Percentiles rank a stretch among this genome's conserved stretches.
Conservation (phyloP, 495 filamentous ascomycete genomes). For the Immersiella caudata region DNA sequence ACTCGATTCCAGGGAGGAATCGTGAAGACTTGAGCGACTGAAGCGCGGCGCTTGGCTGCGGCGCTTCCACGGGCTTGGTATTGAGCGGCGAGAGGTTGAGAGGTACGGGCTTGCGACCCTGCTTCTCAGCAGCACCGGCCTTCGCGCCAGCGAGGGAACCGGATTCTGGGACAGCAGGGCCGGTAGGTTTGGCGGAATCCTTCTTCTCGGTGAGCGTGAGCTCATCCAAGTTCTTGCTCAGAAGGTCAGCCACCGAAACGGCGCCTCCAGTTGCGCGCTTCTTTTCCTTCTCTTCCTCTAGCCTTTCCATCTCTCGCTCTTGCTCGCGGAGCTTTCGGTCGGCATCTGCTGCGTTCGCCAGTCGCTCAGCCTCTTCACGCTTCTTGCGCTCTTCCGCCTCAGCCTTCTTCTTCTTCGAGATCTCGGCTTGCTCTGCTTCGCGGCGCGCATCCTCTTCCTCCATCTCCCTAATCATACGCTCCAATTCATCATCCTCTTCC, state of each 20-base stretch:
- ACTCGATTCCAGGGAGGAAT: constrained; percentile 61
- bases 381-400: constrained; percentile 61
- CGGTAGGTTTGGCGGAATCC: constrained; percentile 21
- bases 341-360: constrained; percentile 50
- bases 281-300: constrained; percentile 59
- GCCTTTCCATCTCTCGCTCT: constrained; percentile 58
- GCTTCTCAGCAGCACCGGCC: constrained; percentile 53
- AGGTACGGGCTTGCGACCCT: constrained; percentile 71
- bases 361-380: constrained; percentile 54
- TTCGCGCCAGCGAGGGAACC: constrained; percentile 51
- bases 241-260: constrained; percentile 40
- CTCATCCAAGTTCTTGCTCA: constrained; percentile 48
- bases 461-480: constrained; percentile 55
- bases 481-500: constrained; percentile 38
- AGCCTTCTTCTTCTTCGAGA: constrained; percentile 55
- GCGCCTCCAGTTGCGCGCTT: constrained; percentile 41
- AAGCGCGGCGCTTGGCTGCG: constrained; percentile 88
- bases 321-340: constrained; percentile 60
- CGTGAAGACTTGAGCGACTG: constrained; percentile 87
- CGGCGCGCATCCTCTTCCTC: constrained; percentile 56
- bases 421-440: constrained; percentile 60
- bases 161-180: constrained; percentile 17
- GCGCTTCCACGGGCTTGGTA: constrained; percentile 78
- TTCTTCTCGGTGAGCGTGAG: constrained; percentile 47
- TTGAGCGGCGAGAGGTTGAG: constrained; percentile 79